Evolutionary conservation across 371 early-diverging fungal species (phyloP), one percentile per base, ranked within the genome.

Genomic region (Polyrhizophydium stewartii): DNA sequence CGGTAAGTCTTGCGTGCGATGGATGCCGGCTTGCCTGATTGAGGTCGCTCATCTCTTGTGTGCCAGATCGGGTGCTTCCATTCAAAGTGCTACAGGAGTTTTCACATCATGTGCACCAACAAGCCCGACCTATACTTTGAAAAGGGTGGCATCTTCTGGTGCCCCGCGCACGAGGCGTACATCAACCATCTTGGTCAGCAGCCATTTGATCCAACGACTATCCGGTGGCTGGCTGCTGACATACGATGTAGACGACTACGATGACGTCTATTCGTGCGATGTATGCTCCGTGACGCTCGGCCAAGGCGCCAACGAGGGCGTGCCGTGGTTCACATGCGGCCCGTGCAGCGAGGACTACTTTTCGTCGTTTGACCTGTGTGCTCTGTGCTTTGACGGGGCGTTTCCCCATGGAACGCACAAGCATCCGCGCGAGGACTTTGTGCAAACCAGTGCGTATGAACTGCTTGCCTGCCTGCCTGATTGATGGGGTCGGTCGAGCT

Each of bases 121-220:
- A 90, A 88, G 64, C 85, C 88, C 2, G 73, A 83, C 45, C 75
- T 77, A 12, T 79, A 86, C 51, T 92, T 92, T 60, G 82, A 83
- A 33, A 79, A 83, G 49, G 95, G 95, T 5, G 84, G 85, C 45
- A 85, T 91, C 25, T 94, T 92, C 66, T 93, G 90, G 89, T 94
- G 95, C 60, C 84, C 86, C 1, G 73, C 77, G 22, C 95, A 94
- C 60, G 88, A 89, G 65, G 74, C 78, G 1, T 64, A 76, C 25
- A 74, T 81, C 17, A 68, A 79, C 35, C 77, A 81, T 52, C 73
- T 72, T 69, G 84, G 83, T 84, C 71, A 65, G 35, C 53, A 35
- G 9, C 17, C 9, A n/a, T 32, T 31, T 31, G 13, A 57, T 17
- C n/a, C n/a, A n/a, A n/a, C n/a, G n/a, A 10, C 45, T 24, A 45